Conservation (phyloP, 345 rosid genomes). For the Theobroma cacao region DNA sequence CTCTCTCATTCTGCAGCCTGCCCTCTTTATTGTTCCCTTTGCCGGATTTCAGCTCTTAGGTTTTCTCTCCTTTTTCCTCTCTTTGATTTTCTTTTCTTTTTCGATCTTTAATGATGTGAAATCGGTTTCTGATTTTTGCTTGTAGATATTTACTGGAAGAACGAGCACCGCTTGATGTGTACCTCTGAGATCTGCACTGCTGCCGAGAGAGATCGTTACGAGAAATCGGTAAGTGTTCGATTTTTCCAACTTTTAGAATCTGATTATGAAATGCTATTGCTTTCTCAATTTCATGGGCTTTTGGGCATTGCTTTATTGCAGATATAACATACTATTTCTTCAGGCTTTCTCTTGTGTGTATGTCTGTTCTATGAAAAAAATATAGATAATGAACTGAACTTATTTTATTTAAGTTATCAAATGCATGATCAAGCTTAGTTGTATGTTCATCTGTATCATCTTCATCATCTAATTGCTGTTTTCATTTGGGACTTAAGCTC, state of each 20-base stretch:
- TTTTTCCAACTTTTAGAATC: neutral
- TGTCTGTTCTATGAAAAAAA: neutral
- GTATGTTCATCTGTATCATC: neutral
- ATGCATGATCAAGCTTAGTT: neutral
- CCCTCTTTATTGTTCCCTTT: constrained; percentile 62
- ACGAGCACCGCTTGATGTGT: constrained; percentile 65
- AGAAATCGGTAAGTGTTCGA: constrained; percentile 49
- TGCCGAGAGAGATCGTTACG: constrained; percentile 70
- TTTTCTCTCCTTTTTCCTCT: constrained; percentile 9
- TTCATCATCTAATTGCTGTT: too few species aligned
- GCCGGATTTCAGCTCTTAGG: constrained; percentile 69
- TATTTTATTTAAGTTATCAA: neutral
- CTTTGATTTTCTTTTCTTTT: neutral
- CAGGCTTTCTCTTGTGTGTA: neutral
- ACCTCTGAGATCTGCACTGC: constrained; percentile 67
- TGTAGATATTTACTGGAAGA: constrained; percentile 74
- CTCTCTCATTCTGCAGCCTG: constrained; percentile 58
- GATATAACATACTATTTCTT: too few species aligned
- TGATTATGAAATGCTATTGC: neutral
- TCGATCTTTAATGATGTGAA: neutral
- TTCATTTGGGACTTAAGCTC: neutral
- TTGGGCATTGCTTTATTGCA: neutral
- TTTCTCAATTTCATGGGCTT: neutral
- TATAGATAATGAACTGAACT: neutral
- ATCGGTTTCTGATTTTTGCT: constrained; percentile 6